Evolutionary conservation across 2,329 filamentous ascomycete species (phyloP).

Genomic region (Aureobasidium sp.): DNA sequence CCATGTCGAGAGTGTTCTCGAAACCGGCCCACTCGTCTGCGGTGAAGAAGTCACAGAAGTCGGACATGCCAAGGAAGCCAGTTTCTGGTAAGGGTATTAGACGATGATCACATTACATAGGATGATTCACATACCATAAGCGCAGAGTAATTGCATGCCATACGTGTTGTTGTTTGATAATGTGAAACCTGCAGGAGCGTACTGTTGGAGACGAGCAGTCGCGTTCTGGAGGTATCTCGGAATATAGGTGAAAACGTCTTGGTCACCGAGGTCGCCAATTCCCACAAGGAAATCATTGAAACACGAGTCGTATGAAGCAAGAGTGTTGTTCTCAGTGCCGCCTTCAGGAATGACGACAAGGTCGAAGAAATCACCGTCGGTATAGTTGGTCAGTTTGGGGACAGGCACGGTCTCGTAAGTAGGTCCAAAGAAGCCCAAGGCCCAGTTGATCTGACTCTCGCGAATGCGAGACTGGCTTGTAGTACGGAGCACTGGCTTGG

Average conservation of each 20-base stretch:
- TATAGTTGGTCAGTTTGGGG: slow-evolving; percentile 33
- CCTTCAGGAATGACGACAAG: slow-evolving; percentile 45
- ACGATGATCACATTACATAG: neutral
- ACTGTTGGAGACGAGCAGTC: slow-evolving; percentile 38
- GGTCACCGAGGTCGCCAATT: slow-evolving; percentile 35
- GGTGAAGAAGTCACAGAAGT: slow-evolving; percentile 48
- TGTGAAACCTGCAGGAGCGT: slow-evolving; percentile 41
- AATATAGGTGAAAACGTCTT: slow-evolving; percentile 37
- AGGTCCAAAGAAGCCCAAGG: slow-evolving; percentile 45
- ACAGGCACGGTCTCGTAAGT: slow-evolving; percentile 34
- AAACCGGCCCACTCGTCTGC: slow-evolving; percentile 48
- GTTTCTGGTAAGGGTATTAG: slow-evolving; percentile 24
- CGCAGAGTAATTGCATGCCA: slow-evolving; percentile 42
- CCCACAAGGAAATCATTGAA: slow-evolving; percentile 32
- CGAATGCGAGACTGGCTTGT: slow-evolving; percentile 47
- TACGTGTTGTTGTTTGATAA: slow-evolving; percentile 45
- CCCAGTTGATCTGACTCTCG: slow-evolving; percentile 48
- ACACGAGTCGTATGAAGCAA: slow-evolving; percentile 46
- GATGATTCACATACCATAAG: slow-evolving; percentile 32
- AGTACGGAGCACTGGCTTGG: slow-evolving; percentile 45
- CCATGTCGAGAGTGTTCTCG: slow-evolving; percentile 45
- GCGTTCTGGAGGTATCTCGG: slow-evolving; percentile 39
- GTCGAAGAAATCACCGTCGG: slow-evolving; percentile 34
- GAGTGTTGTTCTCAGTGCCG: slow-evolving; percentile 44
- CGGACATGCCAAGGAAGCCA: slow-evolving; percentile 41